These are phyloP conservation scores for Trifolium fragiferum DNA, from an alignment of 306 rosid genomes.

Conservation along the genomic window DNA sequence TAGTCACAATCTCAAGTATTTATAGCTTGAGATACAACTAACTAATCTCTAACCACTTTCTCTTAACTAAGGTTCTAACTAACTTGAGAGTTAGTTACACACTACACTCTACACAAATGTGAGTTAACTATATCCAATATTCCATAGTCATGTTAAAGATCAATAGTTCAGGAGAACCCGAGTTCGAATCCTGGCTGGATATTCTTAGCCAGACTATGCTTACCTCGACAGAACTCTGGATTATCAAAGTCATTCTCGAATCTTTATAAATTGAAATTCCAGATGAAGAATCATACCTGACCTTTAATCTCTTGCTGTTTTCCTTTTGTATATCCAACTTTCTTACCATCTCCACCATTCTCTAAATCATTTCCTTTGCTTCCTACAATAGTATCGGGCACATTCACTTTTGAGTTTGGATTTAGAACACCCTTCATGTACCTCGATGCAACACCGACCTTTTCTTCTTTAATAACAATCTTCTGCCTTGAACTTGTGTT, in stretches of 20 bases:
- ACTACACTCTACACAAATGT: too few species aligned
- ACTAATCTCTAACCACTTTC: too few species aligned
- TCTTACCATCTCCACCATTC: constrained; percentile 56
- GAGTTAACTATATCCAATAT: too few species aligned
- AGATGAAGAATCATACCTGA: constrained; percentile 67
- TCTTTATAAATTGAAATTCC: constrained; percentile 17
- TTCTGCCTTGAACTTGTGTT: constrained; percentile 57
- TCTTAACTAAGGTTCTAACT: too few species aligned
- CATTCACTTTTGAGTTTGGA: constrained; percentile 53
- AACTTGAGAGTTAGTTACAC: too few species aligned
- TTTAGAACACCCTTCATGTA: constrained; percentile 80
- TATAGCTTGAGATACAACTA: too few species aligned
- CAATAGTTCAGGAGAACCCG: neutral
- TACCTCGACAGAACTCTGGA: too few species aligned
- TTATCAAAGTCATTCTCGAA: neutral
- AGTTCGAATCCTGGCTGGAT: too few species aligned
- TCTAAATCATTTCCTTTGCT: constrained; percentile 64
- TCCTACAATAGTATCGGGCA: constrained; percentile 48
- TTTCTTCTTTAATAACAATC: constrained; percentile 86
- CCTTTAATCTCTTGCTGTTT: constrained; percentile 71
- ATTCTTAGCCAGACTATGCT: too few species aligned
- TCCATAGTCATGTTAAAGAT: too few species aligned
- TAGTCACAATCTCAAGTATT: too few species aligned
- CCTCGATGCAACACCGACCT: constrained; percentile 76
- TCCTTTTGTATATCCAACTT: constrained; percentile 57